A percentile compares a stretch with the other conserved stretches of the same genome.
Conservation (phyloP, 2,329 filamentous ascomycete genomes). For the Exserohilum turcica region DNA sequence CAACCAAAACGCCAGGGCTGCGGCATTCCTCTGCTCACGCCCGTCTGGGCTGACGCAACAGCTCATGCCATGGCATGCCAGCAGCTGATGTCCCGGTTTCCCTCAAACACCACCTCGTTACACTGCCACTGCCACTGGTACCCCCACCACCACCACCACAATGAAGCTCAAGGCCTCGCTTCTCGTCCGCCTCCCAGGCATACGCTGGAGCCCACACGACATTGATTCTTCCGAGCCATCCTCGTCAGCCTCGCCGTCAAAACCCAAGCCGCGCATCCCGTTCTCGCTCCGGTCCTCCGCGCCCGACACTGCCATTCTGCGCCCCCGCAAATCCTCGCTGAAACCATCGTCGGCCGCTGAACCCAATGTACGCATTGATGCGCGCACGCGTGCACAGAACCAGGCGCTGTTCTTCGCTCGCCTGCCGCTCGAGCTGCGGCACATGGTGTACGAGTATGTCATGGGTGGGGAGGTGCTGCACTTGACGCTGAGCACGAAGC, state of each 20-base stretch:
- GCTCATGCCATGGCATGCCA: conserved; percentile 1
- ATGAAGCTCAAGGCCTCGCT: conserved; percentile 19
- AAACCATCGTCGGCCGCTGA: conserved; percentile 21
- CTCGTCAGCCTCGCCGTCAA: conserved; percentile 6
- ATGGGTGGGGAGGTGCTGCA: conserved; percentile 38
- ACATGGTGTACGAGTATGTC: conserved; percentile 41
- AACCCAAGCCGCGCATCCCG: conserved; percentile 23
- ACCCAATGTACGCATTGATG: conserved; percentile 30
- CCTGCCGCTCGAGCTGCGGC: conserved; percentile 41
- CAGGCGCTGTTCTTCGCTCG: conserved; percentile 38
- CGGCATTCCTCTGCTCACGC: background rate
- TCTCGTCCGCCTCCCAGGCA: conserved; percentile 21
- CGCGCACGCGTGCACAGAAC: conserved; percentile 34
- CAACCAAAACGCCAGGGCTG: background rate
- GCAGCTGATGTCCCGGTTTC: background rate
- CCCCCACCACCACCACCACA: background rate
- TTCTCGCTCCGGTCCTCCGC: conserved; percentile 14
- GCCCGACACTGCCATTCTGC: background rate
- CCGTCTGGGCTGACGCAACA: background rate
- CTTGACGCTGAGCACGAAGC: conserved; percentile 37
- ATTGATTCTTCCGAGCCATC: conserved; percentile 18
- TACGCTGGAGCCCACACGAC: conserved; percentile 38
- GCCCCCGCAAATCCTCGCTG: conserved; percentile 30
- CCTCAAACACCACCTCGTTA: background rate
- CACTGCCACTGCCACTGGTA: background rate